Conservation (phyloP, 2,329 filamentous ascomycete species). For the Fusarium mexicanum region DNA sequence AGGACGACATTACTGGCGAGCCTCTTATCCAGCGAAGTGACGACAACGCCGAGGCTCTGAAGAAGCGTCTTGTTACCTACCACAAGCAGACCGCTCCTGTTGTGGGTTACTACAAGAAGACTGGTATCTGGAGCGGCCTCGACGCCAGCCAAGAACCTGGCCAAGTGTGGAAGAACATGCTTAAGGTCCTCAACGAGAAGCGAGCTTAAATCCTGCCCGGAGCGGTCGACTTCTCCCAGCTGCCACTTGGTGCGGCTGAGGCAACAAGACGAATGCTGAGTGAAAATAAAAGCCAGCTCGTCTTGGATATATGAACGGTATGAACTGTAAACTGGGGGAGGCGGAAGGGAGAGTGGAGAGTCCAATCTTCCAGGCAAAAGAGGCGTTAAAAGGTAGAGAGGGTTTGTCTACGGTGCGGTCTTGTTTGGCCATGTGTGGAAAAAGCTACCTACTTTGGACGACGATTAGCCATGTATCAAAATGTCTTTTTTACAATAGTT, state of each 20-base stretch:
- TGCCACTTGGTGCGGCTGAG: slow-evolving; percentile 44
- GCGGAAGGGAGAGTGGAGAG: slow-evolving; percentile 12
- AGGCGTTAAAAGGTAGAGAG: slow-evolving; percentile 44
- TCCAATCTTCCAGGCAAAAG: slow-evolving; percentile 37
- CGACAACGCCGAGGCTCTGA: slow-evolving; percentile 94
- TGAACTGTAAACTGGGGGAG: slow-evolving; percentile 35
- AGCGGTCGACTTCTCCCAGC: neutral
- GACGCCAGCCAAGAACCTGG: slow-evolving; percentile 97
- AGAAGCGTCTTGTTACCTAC: slow-evolving; percentile 94
- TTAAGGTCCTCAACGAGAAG: slow-evolving; percentile 78
- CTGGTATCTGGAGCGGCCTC: slow-evolving; percentile 94
- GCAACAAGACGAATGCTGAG: slow-evolving; percentile 40
- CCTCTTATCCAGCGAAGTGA: slow-evolving; percentile 95
- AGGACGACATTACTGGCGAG: slow-evolving; percentile 96
- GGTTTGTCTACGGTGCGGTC: slow-evolving; percentile 40
- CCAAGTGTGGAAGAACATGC: slow-evolving; percentile 92
- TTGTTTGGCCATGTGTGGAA: slow-evolving; percentile 41
- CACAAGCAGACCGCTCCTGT: slow-evolving; percentile 94
- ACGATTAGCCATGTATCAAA: slow-evolving; percentile 45
- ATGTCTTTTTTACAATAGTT: slow-evolving; percentile 37
- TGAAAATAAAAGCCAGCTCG: slow-evolving; percentile 22
- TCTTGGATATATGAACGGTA: slow-evolving; percentile 44
- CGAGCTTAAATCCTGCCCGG: slow-evolving; percentile 43
- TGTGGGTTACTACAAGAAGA: slow-evolving; percentile 96
- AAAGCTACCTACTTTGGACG: slow-evolving; percentile 40